Base-by-base conservation (phyloP, 2,329 filamentous ascomycete genomes). In the Cladosporium sp. region DNA sequence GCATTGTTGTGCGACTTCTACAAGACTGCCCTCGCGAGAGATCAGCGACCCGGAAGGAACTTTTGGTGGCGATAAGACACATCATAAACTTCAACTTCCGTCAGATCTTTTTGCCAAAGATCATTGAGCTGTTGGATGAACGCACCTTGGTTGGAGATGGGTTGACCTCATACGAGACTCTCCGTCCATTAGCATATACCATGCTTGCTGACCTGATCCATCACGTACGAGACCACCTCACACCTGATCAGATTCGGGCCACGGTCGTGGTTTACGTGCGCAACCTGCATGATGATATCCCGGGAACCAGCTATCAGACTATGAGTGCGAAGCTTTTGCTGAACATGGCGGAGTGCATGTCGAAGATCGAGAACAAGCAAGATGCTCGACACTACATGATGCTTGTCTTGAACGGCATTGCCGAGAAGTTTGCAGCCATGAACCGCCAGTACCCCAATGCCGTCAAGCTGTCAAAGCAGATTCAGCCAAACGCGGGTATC, bases 11-110 rank as follows among this genome's bases (percentile, higher is more conserved):
- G 6, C 85, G 94, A 5, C 77, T 99, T 47, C 79, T 99, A 47
- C 90, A 96, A 69, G 94, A 99, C 70, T 97, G 94, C 60, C 94
- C 94, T 0, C 82, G 93, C 51, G 94, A 97, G 75, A 96, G 96
- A 70, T 97, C 93, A 0, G 88, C 89, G 2, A 90, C 93, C 1
- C 84, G 95, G 17, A 99, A 99, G 72, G 94, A 99, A 74, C 80
- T 99, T 19, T 78, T 99, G 43, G 94, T 99, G 55, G 95, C 94
- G 0, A 97, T 99, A 60, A 85, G 95, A 20, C 95, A 99, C 70
- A 97, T 99, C 67, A 97, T 99, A 74, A 99, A 97, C 75, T 97
- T 97, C 76, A 97, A 97, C 71, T 97, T 97, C 67, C 82, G 94
- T 59, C 93, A 92, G 70, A 96, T 97, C 56, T 99, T 99, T 70